These are phyloP conservation scores for Ophiostoma fasciatum DNA, from an alignment of 2,329 filamentous ascomycete species.

Conservation along the genomic window DNA sequence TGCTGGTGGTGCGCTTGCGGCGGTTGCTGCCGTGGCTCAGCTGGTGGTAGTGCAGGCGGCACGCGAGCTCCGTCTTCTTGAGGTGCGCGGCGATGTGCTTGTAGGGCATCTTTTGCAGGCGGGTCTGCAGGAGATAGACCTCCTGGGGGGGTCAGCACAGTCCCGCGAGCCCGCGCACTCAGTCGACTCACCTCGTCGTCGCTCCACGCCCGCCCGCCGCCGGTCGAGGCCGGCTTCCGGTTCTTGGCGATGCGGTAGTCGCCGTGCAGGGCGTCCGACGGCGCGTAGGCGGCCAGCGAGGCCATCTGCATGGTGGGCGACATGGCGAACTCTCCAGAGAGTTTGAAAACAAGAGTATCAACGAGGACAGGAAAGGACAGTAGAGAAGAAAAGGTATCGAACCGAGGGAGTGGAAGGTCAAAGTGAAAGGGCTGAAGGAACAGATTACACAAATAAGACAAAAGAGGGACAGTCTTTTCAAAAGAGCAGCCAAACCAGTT, in stretches of 20 bases:
- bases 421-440: background rate
- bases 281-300: slow-evolving; percentile 30
- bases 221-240: slow-evolving; percentile 53
- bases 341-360: slow-evolving; percentile 6
- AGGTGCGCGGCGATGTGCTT: slow-evolving; percentile 77
- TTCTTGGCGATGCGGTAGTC: slow-evolving; percentile 48
- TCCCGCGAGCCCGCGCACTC: too few species aligned
- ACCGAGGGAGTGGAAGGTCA: too few species aligned
- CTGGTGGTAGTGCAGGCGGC: slow-evolving; percentile 77
- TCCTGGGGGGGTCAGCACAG: slow-evolving; percentile 66
- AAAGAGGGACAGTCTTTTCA: slow-evolving; percentile 15
- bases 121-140: slow-evolving; percentile 68
- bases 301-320: slow-evolving; percentile 34
- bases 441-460: slow-evolving; percentile 6
- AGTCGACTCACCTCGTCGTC: slow-evolving; percentile 57
- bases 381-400: background rate
- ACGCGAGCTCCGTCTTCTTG: slow-evolving; percentile 79
- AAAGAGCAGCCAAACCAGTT: slow-evolving; percentile 47
- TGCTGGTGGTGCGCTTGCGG: slow-evolving; percentile 59
- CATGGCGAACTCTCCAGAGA: slow-evolving; percentile 21
- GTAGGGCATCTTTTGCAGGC: slow-evolving; percentile 78
- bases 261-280: slow-evolving; percentile 39
- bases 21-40: slow-evolving; percentile 70
- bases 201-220: slow-evolving; percentile 69
- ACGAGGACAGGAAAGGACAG: background rate